Conservation (phyloP, 805 yeast genomes). For the Komagataella ulmi region DNA sequence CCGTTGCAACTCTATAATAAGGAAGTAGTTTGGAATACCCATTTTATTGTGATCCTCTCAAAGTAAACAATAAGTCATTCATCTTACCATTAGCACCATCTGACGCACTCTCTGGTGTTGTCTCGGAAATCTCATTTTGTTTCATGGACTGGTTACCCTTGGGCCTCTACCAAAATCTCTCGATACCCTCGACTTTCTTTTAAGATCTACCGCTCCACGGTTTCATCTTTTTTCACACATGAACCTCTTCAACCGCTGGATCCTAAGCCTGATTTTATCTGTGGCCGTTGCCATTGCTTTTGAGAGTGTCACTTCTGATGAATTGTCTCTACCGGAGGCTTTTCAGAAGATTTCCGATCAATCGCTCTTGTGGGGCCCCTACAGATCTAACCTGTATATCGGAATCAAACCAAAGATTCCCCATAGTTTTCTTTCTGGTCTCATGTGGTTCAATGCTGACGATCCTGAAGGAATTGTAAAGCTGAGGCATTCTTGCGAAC, state of each 20-base stretch:
- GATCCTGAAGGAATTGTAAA: constrained; percentile 35
- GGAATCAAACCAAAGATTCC: constrained; percentile 82
- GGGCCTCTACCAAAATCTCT: neutral
- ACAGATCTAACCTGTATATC: constrained; percentile 72
- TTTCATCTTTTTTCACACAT: neutral
- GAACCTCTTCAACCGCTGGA: neutral
- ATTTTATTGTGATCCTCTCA: neutral
- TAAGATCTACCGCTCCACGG: neutral
- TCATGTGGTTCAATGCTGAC: constrained; percentile 79
- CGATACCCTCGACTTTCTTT: neutral
- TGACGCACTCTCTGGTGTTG: neutral
- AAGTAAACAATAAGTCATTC: neutral
- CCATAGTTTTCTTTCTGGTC: constrained; percentile 58
- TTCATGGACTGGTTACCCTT: neutral
- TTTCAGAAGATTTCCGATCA: constrained; percentile 22
- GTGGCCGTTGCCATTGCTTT: neutral
- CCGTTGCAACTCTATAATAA: neutral
- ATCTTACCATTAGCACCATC: neutral
- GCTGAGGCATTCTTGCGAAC: constrained; percentile 67
- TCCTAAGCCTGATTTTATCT: neutral
- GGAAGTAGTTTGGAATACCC: neutral
- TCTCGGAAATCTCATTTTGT: neutral
- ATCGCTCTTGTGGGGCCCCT: constrained; percentile 84
- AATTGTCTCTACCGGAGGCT: neutral
- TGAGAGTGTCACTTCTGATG: neutral